A percentile compares a stretch with the other conserved stretches of the same genome.
Conservation (phyloP, 2,329 filamentous ascomycete genomes). For the Thielaviopsis euricoi region DNA sequence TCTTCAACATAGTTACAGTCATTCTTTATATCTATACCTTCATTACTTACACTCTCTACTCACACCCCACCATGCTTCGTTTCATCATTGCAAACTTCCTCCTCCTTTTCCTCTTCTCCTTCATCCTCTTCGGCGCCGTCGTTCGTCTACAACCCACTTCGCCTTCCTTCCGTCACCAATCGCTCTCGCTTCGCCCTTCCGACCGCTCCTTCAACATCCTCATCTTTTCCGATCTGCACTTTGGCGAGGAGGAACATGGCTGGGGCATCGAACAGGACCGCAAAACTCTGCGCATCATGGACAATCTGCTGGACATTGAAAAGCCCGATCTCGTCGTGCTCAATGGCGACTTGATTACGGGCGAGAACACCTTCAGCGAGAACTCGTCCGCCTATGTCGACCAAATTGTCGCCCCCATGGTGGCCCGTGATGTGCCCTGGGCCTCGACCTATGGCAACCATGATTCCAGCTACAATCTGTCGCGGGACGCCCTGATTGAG, state of each 20-base stretch:
- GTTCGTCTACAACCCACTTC: slow-evolving; percentile 2
- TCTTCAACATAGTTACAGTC: no score
- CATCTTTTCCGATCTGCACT: slow-evolving; percentile 55
- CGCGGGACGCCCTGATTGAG: slow-evolving; percentile 25
- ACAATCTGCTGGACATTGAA: slow-evolving; percentile 39
- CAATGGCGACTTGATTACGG: slow-evolving; percentile 57
- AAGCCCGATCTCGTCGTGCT: slow-evolving; percentile 44
- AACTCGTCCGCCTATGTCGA: slow-evolving; percentile 39
- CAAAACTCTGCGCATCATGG: slow-evolving; percentile 39
- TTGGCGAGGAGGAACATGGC: slow-evolving; percentile 43
- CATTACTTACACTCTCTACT: no score
- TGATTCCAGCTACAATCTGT: slow-evolving; percentile 43
- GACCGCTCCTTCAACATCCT: slow-evolving; percentile 35
- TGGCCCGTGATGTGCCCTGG: slow-evolving; percentile 39
- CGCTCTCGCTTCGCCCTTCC: not conserved
- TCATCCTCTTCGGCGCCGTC: slow-evolving; percentile 2
- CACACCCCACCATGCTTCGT: not conserved
- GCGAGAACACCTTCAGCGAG: slow-evolving; percentile 40
- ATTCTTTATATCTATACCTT: not conserved
- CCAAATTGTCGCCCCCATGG: slow-evolving; percentile 39
- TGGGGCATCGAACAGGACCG: slow-evolving; percentile 37
- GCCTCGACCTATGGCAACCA: slow-evolving; percentile 59
- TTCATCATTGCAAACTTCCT: not conserved
- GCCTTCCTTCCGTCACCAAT: not conserved
- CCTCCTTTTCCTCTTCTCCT: not conserved